Base-by-base conservation (phyloP, 2,329 filamentous ascomycete genomes). In the Chaetomium globosum region DNA sequence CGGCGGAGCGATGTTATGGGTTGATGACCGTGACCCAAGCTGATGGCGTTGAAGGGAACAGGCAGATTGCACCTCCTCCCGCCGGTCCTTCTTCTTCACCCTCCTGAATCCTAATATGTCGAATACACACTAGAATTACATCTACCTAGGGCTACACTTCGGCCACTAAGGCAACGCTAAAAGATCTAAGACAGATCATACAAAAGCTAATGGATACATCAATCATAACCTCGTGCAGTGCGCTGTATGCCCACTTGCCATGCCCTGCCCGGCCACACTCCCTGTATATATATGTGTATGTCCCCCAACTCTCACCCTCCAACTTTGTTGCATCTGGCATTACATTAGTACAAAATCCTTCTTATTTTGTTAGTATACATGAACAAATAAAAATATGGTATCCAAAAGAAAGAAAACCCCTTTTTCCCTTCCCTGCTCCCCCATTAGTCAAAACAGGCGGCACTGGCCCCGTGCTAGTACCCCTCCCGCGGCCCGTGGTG, bases 401-500 rank as follows among this genome's bases (percentile, higher is more conserved):
- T 59, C 33, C 54, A 56, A 43, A 36, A 51, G 56, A 56, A 59
- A 26, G 16, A 51, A 57, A 33, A 48, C 43, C 3, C 1, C 23
- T 39, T 21, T 28, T 30, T 13, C 39, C 26, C 26, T 2, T 26
- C 26, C 26, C n/a, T 51, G 10, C 39, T 49, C 39, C 33, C 39
- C 39, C 23, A 49, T 49, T 51, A 54, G 16, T 26, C 9, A 8
- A 39, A 16, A 26, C 1, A 59, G 23, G 6, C 16, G 12, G 21
- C 2, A 23, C 62, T 57, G 68, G 55, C 65, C 68, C 16, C 62
- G 21, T 6, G 21, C 62, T 63, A 69, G 58, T 66, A 69, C 16
- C 62, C 66, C 48, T 68, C 68, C 46, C 65, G 68, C 49, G 68
- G 68, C 31, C 68, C 68, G 30, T 66, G 64, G 16, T 65, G 64